Conservation (phyloP, 352 stramenopile genomes). For the Pythium monospermum region DNA sequence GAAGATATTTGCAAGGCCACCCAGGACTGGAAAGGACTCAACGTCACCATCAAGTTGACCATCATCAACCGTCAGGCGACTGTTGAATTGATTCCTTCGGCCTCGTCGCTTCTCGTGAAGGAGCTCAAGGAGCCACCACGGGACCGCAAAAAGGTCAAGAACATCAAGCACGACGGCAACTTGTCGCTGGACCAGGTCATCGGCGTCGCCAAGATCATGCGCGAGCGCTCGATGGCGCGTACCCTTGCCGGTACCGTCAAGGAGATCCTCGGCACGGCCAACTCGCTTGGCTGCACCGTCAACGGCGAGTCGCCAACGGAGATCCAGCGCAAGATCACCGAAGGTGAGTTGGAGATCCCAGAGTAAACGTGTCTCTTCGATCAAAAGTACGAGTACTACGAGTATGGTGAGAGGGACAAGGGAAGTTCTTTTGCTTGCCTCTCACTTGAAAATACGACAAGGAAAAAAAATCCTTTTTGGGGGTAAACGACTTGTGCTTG, state of each 20-base stretch:
- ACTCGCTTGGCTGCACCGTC: conserved; percentile 99
- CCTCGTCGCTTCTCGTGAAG: conserved; percentile 99
- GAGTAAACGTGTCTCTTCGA: too few species aligned
- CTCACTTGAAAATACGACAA: too few species aligned
- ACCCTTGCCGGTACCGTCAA: conserved; percentile 97
- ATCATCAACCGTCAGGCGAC: conserved; percentile 98
- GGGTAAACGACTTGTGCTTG: too few species aligned
- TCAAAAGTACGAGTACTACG: too few species aligned
- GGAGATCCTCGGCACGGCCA: conserved; percentile 98
- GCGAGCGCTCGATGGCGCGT: conserved; percentile 96
- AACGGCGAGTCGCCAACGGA: conserved; percentile 97
- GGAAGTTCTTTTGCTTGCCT: too few species aligned
- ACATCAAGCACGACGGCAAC: conserved; percentile 99
- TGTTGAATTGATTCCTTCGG: conserved; percentile 96
- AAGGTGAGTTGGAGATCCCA: conserved; percentile 97
- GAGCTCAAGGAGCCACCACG: conserved; percentile 98
- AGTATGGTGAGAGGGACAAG: too few species aligned
- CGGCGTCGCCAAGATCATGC: conserved; percentile 97
- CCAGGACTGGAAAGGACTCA: conserved; percentile 99
- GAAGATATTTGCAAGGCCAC: conserved; percentile 99
- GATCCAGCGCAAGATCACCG: conserved; percentile 95
- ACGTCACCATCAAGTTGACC: conserved; percentile 99
- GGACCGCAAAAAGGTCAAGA: conserved; percentile 99
- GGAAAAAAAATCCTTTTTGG: too few species aligned
- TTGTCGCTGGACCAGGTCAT: conserved; percentile 99